phyloP scores from a whole-genome alignment of 2,329 filamentous ascomycete genomes.

The Aureobasidium sp. region DNA sequence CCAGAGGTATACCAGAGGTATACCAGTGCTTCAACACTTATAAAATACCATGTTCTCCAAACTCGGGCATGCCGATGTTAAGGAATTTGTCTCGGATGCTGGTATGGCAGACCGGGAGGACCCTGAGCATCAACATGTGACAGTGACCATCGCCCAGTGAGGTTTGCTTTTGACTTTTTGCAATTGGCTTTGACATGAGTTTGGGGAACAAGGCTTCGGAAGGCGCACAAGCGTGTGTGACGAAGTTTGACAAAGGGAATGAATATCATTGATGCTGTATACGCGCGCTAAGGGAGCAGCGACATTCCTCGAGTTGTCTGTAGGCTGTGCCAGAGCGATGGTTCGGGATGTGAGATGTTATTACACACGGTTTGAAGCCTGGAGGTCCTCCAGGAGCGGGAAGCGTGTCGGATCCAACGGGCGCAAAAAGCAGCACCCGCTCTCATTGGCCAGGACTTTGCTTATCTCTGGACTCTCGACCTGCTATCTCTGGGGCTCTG shows the following conservation, averaged over 20 bases:
- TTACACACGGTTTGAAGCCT: conserved; percentile 11
- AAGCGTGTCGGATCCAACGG: conserved; percentile 5
- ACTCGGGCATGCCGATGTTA: neutral
- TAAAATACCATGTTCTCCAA: too few species aligned
- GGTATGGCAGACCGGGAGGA: neutral
- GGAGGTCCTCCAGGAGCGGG: neutral
- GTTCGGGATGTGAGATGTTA: conserved; percentile 2
- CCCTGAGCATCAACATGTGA: conserved; percentile 6
- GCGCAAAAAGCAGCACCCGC: neutral
- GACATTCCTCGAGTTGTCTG: neutral
- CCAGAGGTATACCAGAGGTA: too few species aligned
- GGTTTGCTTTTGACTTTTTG: neutral
- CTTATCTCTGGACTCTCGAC: conserved; percentile 7
- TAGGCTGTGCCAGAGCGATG: neutral
- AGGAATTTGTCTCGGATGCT: neutral
- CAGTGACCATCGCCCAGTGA: neutral
- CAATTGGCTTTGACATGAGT: neutral
- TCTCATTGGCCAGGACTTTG: neutral
- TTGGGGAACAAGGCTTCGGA: neutral
- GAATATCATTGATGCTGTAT: neutral
- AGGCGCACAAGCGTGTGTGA: neutral
- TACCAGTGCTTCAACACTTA: neutral
- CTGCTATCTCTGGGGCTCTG: conserved; percentile 5
- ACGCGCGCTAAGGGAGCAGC: neutral
- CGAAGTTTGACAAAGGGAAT: neutral